Evolutionary conservation across 768 basidiomycete species (phyloP), one percentile per base, ranked within the genome.

Genomic region (Russula olivacea): DNA sequence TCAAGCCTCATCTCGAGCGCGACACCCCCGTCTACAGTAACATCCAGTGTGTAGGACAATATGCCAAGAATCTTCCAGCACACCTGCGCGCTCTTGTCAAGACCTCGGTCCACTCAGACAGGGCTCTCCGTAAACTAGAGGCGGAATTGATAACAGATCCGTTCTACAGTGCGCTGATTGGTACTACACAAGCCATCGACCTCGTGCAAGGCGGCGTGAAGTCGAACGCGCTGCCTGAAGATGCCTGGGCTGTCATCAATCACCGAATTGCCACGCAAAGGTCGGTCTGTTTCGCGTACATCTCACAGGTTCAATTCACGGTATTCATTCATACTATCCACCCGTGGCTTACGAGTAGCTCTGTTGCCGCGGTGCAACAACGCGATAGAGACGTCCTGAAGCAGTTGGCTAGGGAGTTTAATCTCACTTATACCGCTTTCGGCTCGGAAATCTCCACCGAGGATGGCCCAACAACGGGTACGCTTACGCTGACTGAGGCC

Each of bases 191-290:
- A 28, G 67, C 77, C 2, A 73, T 74, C 66, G 80, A 82, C 59
- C 67, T 82, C 10, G 72, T 82, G 49, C 65, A 71, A 21, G 77
- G 77, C 15, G 76, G 74, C 11, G 73, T 74, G 0, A 82, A 82
- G 72, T 70, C 75, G 48, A 80, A 82, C 61, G 78, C 79, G 1
- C 72, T 82, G 14, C 79, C 80, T 0, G 81, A 82, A 63, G 71
- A 70, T 30, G 75, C 69, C 15, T 75, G 69, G 61, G 76, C 75
- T 7, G 60, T 78, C 3, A 34, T 60, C 14, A 60, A 60, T 36
- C 59, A 60, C 19, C 71, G 74, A 10, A 68, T 78, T 58, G 74
- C 70, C 40, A 73, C 72, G 11, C 71, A 76, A 59, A 76, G 68
- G 71, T 69, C 43, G 4, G 61, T 38, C 41, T 23, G 10, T 38